Base-by-base conservation (phyloP, 257 asterid genomes). In the Petunia secreta region DNA sequence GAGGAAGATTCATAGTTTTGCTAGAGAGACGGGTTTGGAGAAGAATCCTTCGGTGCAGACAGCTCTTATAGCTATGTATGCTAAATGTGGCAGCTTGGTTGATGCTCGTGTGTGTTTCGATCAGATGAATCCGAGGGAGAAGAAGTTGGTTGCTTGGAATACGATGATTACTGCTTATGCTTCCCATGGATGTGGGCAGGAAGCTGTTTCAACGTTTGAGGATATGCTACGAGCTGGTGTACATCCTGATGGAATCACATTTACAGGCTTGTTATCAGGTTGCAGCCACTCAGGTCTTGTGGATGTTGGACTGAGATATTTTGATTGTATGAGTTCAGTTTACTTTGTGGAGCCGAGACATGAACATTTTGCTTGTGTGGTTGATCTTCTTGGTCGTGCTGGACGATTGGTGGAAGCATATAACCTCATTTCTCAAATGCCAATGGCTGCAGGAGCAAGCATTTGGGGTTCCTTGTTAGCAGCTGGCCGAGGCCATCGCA, bases 391-490 rank as follows among this genome's bases (percentile, higher is more conserved):
- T 62, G 97, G 94, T 0, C 96, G 96, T 8, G 91, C 97, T 6
- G 97, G 98, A 73, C 82, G 91, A 75, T 82, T 92, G 64, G 94
- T 86, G 75, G 94, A 92, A 83, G 97, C 98, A 1, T 90, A 89
- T 58, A 84, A 87, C 37, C 80, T 91, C 71, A 85, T 89, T 37
- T 74, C 81, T 63, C 75, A 50, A 80, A 92, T 94, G 98, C 94
- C 97, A 63, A 87, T 94, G 92, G 85, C 80, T 73, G 91, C 97
- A 0, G 97, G 96, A 59, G 81, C 92, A 9, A 92, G 97, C 78
- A 87, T 90, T 8, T 94, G 97, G 97, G 98, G 98, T 40, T 82
- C 98, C 36, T 86, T 94, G 65, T 90, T 92, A n/a, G 90, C 97
- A 59, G 89, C 94, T 1, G 87, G 93, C 69, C 81, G 91, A 73